Evolutionary conservation across 305 asterid genomes (phyloP), one percentile per base, ranked within the genome.

Genomic region (Fraxinus sp.): DNA sequence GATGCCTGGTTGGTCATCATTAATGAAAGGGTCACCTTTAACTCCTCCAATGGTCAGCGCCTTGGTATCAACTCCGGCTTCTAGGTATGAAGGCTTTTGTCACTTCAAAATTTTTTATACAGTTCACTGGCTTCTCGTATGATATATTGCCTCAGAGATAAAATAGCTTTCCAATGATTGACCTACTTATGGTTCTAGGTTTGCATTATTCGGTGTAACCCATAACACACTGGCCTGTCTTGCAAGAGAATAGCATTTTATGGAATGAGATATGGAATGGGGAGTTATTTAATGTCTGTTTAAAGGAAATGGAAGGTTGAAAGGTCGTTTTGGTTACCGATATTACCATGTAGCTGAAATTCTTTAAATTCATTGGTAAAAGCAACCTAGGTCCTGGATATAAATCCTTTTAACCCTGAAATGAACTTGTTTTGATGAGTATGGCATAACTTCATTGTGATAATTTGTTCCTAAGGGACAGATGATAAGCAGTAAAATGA

Each of bases 1-100:
- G 88, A 84, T 87, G 79, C 89, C 93, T 84, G 94, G 98, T 26
- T 96, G 99, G 99, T 89, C 99, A 83, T 93, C 99, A 79, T 87
- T 94, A 72, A 85, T 93, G 89, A 93, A 89, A 83, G 97, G 99
- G 55, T 90, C 97, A 64, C 93, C 95, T 75, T 86, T 96, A 88
- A 92, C 92, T 88, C 92, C 93, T 86, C 88, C 93, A 11, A 74
- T 93, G 94, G 89, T 93, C 88, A 91, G 86, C 83, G 91, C 92
- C 8, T 80, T 96, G 91, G 93, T 88, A 41, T 91, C 97, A 82
- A 94, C 97, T 87, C 98, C 99, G 24, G 99, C 99, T 73, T 90
- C 98, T 80, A 94, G 99, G 99, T 96, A 92, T 68, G 87, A 82
- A 78, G 57, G 37, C 83, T 81, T 80, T 59, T 84, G 72, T 76